Percentiles rank a stretch among this genome's conserved stretches.
Evolutionary conservation across 257 asterid species (phyloP).

Genomic region (Nicotiana obtusifolia): DNA sequence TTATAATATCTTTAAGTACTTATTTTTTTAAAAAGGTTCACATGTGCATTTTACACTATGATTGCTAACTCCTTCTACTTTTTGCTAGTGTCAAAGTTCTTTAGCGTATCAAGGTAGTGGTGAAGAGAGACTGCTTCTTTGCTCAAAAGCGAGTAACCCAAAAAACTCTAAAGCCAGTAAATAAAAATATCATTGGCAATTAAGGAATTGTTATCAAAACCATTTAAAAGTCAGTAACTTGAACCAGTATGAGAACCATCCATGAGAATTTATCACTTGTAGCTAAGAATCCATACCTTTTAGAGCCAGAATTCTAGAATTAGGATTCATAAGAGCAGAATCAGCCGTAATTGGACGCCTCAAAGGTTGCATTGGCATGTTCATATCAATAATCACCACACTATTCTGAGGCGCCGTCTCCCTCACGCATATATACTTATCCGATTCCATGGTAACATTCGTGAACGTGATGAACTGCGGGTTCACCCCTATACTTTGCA

Average conservation of each 20-base stretch:
- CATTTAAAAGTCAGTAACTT: neutral
- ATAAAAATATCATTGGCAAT: neutral
- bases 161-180: neutral
- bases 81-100: neutral
- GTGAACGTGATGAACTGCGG: constrained; percentile 91
- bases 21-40: neutral
- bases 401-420: constrained; percentile 96
- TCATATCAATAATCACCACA: constrained; percentile 93
- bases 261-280: neutral
- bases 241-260: neutral
- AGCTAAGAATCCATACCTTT: constrained; percentile 52
- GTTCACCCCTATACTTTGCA: constrained; percentile 92
- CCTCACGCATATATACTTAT: constrained; percentile 90
- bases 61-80: neutral
- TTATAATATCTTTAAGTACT: no score
- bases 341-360: constrained; percentile 98
- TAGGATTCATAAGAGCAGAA: constrained; percentile 98
- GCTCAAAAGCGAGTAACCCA: neutral
- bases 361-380: constrained; percentile 92
- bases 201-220: neutral
- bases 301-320: constrained; percentile 77
- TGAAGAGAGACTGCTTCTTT: neutral
- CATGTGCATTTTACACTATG: neutral
- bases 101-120: neutral
- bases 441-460: constrained; percentile 98